phyloP scores from a whole-genome alignment of 1,139 yeast genomes.

The Geotrichum reessii region DNA sequence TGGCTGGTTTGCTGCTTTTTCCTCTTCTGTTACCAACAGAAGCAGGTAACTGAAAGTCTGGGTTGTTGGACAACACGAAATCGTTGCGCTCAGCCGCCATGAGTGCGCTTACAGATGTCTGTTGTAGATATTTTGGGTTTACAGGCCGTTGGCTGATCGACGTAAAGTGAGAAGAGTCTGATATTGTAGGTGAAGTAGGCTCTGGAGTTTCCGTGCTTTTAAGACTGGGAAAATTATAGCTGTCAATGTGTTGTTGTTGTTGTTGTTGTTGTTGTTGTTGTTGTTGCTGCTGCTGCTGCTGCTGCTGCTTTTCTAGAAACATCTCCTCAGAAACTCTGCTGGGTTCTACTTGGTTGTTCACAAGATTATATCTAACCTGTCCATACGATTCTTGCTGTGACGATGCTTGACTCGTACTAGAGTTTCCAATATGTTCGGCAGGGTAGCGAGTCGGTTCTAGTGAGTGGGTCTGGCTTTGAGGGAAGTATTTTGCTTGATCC shows the following conservation, averaged over 20 bases:
- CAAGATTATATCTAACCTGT: neutral
- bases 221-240: neutral
- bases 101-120: neutral
- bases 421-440: neutral
- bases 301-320: no score
- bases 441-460: neutral
- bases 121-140: conserved; percentile 42
- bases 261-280: neutral
- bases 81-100: conserved; percentile 3
- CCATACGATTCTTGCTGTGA: neutral
- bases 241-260: neutral
- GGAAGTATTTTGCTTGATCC: neutral
- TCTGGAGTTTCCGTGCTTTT: neutral
- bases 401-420: neutral
- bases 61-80: conserved; percentile 6
- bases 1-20: neutral
- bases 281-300: neutral
- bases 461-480: neutral
- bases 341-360: neutral
- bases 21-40: neutral
- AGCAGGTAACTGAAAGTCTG: conserved; percentile 13
- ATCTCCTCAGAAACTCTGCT: neutral
- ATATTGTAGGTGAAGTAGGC: conserved; percentile 32
- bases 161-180: conserved; percentile 57
- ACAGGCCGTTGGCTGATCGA: conserved; percentile 74